These are phyloP conservation scores for Lodderomyces beijingensis DNA, from an alignment of 1,139 yeast species.

Conservation along the genomic window DNA sequence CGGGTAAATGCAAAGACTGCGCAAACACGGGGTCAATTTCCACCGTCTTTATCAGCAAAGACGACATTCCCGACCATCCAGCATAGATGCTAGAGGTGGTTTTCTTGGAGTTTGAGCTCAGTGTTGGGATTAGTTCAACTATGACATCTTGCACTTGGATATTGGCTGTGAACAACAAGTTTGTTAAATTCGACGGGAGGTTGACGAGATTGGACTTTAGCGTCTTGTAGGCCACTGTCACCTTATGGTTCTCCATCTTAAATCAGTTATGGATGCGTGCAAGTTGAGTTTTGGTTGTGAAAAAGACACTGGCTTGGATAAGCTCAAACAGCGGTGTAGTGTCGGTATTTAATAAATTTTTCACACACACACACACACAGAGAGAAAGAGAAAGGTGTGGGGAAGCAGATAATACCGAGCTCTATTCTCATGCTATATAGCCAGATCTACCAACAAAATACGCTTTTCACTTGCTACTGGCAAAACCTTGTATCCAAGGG, in stretches of 20 bases:
- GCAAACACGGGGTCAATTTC: constrained; percentile 41
- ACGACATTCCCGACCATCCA: constrained; percentile 83
- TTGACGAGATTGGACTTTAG: constrained; percentile 54
- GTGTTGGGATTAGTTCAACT: constrained; percentile 35
- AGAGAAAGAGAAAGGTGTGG: too few species aligned
- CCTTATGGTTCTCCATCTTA: constrained; percentile 38
- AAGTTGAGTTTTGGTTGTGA: too few species aligned
- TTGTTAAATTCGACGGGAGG: constrained; percentile 50
- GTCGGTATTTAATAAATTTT: too few species aligned
- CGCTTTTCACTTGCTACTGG: too few species aligned
- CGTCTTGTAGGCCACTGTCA: constrained; percentile 26
- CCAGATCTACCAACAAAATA: too few species aligned
- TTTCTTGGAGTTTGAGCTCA: constrained; percentile 2
- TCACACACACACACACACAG: too few species aligned
- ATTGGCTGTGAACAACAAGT: constrained; percentile 48
- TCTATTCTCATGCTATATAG: too few species aligned
- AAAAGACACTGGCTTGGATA: too few species aligned
- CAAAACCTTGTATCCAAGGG: too few species aligned
- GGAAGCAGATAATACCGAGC: too few species aligned
- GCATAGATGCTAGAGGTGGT: constrained; percentile 32
- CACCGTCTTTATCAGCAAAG: constrained; percentile 24
- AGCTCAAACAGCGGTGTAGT: too few species aligned
- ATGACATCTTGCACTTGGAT: constrained; percentile 60
- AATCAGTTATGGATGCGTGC: too few species aligned
- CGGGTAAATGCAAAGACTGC: constrained; percentile 47